Conservation (phyloP, 2,329 filamentous ascomycete species). For the Aspergillus sclerotialis region DNA sequence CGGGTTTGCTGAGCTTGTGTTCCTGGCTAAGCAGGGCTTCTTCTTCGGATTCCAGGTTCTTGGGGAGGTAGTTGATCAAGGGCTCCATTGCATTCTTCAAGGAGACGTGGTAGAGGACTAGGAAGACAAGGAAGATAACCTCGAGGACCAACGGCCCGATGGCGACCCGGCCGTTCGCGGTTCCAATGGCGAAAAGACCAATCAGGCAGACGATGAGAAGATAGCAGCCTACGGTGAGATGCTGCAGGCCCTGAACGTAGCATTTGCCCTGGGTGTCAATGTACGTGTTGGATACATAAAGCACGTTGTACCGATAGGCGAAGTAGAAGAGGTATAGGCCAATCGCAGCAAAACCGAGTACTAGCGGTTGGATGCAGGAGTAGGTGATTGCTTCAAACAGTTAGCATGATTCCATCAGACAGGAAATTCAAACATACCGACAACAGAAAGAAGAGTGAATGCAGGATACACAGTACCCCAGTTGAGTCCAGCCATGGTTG, state of each 20-base stretch:
- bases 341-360: constrained; percentile 72
- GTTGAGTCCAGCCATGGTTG: constrained; percentile 62
- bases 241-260: constrained; percentile 81
- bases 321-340: constrained; percentile 77
- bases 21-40: constrained; percentile 39
- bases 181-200: constrained; percentile 69
- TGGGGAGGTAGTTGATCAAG: constrained; percentile 70
- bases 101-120: constrained; percentile 64
- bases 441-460: constrained; percentile 73
- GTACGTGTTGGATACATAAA: constrained; percentile 74
- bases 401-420: constrained; percentile 2
- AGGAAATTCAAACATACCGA: constrained; percentile 50
- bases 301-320: constrained; percentile 82
- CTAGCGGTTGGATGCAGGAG: constrained; percentile 75
- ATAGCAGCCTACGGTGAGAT: constrained; percentile 78
- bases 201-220: constrained; percentile 75
- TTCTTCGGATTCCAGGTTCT: constrained; percentile 58
- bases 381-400: constrained; percentile 64
- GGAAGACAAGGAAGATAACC: constrained; percentile 69
- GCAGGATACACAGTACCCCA: constrained; percentile 81
- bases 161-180: constrained; percentile 54
- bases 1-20: constrained; percentile 10
- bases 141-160: constrained; percentile 67
- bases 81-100: constrained; percentile 68
- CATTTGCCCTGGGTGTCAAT: constrained; percentile 84